Evolutionary conservation across 305 asterid species (phyloP).

Genomic region (Plantago rigida): DNA sequence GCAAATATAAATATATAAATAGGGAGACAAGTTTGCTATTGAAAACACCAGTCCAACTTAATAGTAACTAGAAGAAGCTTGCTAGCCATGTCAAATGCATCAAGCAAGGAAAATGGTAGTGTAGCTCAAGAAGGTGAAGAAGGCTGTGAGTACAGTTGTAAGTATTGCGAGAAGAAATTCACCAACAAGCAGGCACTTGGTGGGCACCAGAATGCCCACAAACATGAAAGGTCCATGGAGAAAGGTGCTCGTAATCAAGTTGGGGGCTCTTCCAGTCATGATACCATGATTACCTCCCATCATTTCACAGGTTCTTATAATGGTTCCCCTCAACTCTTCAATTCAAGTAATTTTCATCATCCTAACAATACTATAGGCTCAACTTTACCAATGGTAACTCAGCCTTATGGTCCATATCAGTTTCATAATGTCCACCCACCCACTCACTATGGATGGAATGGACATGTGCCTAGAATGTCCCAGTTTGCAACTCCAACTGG

Average conservation of each 20-base stretch:
- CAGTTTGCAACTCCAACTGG: too few species aligned
- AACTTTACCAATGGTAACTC: too few species aligned
- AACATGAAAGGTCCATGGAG: constrained; percentile 19
- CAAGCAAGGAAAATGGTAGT: constrained; percentile 8
- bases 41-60: not conserved
- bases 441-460: too few species aligned
- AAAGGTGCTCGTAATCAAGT: not conserved
- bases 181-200: constrained; percentile 28
- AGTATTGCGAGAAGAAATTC: constrained; percentile 22
- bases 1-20: not conserved
- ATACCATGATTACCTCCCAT: not conserved
- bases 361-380: too few species aligned
- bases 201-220: constrained; percentile 32
- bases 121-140: not conserved
- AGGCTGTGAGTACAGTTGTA: constrained; percentile 11
- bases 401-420: too few species aligned
- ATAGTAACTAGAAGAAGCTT: not conserved
- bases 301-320: not conserved
- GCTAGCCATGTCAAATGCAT: not conserved
- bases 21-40: not conserved
- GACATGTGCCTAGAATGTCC: too few species aligned
- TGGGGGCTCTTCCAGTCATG: not conserved
- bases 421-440: too few species aligned
- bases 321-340: not conserved
- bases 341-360: not conserved